Conservation (phyloP, 176 grass and related monocot genomes). For the Cenchrus americanus region DNA sequence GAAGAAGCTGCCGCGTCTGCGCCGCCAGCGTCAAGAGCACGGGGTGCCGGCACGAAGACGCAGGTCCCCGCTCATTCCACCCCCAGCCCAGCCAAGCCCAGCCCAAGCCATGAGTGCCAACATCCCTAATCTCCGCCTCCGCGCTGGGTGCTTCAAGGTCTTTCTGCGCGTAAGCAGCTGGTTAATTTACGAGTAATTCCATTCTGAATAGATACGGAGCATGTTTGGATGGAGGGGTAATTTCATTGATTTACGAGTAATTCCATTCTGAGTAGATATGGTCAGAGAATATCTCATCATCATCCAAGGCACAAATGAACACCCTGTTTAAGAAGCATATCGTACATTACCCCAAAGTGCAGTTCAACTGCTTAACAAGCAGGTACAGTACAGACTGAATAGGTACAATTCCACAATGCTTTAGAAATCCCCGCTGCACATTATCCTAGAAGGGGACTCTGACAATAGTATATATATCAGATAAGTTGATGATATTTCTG, state of each 20-base stretch:
- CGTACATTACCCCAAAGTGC: conserved; percentile 20
- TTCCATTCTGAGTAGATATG: neutral
- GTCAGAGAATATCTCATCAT: neutral
- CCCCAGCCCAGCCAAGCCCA: too few species aligned
- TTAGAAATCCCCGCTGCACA: conserved; percentile 33
- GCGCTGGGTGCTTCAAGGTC: too few species aligned
- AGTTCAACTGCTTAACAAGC: conserved; percentile 50
- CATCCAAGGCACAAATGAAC: neutral
- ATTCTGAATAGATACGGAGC: too few species aligned
- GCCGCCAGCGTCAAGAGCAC: too few species aligned
- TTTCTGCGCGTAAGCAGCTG: neutral
- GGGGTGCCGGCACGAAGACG: too few species aligned
- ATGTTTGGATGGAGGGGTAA: too few species aligned
- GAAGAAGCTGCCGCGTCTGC: too few species aligned
- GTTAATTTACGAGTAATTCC: neutral
- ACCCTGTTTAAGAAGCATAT: neutral
- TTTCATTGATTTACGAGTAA: too few species aligned
- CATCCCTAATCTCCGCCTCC: too few species aligned
- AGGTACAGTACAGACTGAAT: conserved; percentile 53
- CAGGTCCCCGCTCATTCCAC: too few species aligned
- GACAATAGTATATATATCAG: conserved; percentile 27
- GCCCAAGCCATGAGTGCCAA: too few species aligned
- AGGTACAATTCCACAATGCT: conserved; percentile 37
- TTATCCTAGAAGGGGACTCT: conserved; percentile 16
- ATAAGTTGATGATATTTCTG: conserved; percentile 27